Evolutionary conservation across 2,329 filamentous ascomycete species (phyloP).

Genomic region (Sporothrix pseudoabietina): DNA sequence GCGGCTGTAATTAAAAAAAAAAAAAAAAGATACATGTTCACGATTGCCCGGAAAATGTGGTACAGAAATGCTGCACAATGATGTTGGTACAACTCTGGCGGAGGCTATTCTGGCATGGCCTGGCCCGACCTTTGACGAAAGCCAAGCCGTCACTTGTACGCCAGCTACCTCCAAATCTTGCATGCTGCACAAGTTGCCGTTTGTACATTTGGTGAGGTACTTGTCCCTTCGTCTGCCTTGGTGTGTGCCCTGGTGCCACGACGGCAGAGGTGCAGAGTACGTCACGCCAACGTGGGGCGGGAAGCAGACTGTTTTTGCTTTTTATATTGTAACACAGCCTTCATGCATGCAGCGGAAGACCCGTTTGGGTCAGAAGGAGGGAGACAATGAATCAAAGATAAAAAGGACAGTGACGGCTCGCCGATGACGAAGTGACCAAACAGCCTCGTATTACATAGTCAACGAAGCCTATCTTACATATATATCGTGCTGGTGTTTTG

Average conservation of each 20-base stretch:
- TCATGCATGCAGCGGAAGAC: not conserved
- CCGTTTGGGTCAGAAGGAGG: not conserved
- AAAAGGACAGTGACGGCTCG: not conserved
- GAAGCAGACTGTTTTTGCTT: too few species aligned
- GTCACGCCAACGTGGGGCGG: not conserved
- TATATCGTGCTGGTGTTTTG: not conserved
- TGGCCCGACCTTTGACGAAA: not conserved
- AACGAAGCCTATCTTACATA: not conserved
- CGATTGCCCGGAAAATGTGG: not conserved
- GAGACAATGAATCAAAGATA: not conserved
- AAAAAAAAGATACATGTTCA: not conserved
- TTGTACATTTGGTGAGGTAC: not conserved
- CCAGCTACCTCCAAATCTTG: too few species aligned
- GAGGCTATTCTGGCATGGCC: not conserved
- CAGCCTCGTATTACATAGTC: conserved; percentile 13
- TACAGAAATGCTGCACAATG: not conserved
- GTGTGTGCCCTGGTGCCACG: not conserved
- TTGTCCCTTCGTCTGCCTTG: not conserved
- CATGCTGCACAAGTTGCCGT: not conserved
- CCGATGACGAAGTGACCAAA: not conserved
- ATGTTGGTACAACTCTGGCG: not conserved
- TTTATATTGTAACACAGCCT: conserved; percentile 5
- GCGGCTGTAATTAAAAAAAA: too few species aligned
- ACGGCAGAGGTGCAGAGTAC: not conserved
- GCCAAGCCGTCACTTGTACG: not conserved